Conservation (phyloP, 2,329 filamentous ascomycete genomes). For the Ceratocystis alfenasii region DNA sequence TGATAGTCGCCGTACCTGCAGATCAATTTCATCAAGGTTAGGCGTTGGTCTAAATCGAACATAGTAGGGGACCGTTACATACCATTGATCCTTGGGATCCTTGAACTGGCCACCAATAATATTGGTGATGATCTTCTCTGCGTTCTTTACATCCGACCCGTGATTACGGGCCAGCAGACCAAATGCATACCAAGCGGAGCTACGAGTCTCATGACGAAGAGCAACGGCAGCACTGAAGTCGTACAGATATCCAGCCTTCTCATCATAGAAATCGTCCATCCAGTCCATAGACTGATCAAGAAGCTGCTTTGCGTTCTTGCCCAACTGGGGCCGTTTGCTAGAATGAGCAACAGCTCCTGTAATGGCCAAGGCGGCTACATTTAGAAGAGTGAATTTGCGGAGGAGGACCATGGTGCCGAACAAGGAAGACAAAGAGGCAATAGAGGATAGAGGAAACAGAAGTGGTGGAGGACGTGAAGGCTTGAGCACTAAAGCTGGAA, state of each 20-base stretch:
- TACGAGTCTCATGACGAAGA: slow-evolving; percentile 44
- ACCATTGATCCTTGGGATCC: slow-evolving; percentile 41
- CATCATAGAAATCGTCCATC: slow-evolving; percentile 45
- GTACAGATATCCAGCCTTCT: slow-evolving; percentile 41
- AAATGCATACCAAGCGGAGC: slow-evolving; percentile 47
- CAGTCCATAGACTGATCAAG: slow-evolving; percentile 42
- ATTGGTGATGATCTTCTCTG: slow-evolving; percentile 42
- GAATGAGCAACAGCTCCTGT: not conserved
- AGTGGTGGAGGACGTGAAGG: not conserved
- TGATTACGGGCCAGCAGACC: slow-evolving; percentile 46
- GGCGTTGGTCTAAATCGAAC: not conserved
- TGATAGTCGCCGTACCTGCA: slow-evolving; percentile 39
- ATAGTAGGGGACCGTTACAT: not conserved
- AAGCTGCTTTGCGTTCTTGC: slow-evolving; percentile 24
- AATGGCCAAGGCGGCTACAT: not conserved
- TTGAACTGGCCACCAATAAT: slow-evolving; percentile 43
- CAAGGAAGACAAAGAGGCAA: not conserved
- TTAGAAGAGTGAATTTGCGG: slow-evolving; percentile 12
- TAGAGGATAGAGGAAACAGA: not conserved
- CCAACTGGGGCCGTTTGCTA: slow-evolving; percentile 10
- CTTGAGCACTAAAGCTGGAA: not conserved
- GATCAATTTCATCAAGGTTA: slow-evolving; percentile 29
- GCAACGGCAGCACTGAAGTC: slow-evolving; percentile 35
- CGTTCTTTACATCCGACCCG: slow-evolving; percentile 38
- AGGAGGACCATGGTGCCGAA: not conserved